Conservation (phyloP, 768 basidiomycete species). For the Hygrocybe punicea region DNA sequence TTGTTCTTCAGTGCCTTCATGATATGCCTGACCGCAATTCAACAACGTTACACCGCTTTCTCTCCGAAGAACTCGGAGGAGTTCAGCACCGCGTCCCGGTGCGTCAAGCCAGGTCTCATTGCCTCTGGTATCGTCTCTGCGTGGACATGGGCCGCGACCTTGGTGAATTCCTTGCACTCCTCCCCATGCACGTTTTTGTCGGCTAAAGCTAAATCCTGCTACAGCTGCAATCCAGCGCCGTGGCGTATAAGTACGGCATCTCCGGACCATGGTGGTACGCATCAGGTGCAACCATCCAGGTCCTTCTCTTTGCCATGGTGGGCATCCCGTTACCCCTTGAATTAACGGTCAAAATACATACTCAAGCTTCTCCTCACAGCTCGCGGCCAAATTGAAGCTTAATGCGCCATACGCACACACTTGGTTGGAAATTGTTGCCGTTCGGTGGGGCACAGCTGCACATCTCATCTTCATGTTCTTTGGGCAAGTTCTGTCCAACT, state of each 20-base stretch:
- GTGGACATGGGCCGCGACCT: slow-evolving; percentile 86
- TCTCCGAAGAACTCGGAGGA: slow-evolving; percentile 79
- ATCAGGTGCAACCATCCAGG: slow-evolving; percentile 82
- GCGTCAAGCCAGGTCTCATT: slow-evolving; percentile 87
- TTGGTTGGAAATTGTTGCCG: slow-evolving; percentile 82
- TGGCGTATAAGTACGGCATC: slow-evolving; percentile 82
- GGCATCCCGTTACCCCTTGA: slow-evolving; percentile 7
- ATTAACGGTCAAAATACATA: too few species aligned
- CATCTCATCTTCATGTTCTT: slow-evolving; percentile 90
- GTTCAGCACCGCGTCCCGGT: slow-evolving; percentile 76
- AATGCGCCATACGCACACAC: slow-evolving; percentile 88
- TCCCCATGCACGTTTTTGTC: too few species aligned
- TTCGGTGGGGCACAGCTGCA: slow-evolving; percentile 74
- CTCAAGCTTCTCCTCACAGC: slow-evolving; percentile 34
- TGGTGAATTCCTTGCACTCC: slow-evolving; percentile 36
- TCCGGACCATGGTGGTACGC: slow-evolving; percentile 91
- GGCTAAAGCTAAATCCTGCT: background rate
- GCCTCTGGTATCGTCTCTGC: slow-evolving; percentile 90
- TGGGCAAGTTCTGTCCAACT: slow-evolving; percentile 48
- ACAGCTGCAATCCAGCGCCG: slow-evolving; percentile 72
- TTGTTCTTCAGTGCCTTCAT: slow-evolving; percentile 84
- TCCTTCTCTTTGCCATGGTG: slow-evolving; percentile 85
- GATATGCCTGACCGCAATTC: slow-evolving; percentile 72
- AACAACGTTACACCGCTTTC: slow-evolving; percentile 79
- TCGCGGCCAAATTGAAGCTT: slow-evolving; percentile 87